Base-by-base conservation (phyloP, 2,329 filamentous ascomycete species). In the Ascomycota sp. region DNA sequence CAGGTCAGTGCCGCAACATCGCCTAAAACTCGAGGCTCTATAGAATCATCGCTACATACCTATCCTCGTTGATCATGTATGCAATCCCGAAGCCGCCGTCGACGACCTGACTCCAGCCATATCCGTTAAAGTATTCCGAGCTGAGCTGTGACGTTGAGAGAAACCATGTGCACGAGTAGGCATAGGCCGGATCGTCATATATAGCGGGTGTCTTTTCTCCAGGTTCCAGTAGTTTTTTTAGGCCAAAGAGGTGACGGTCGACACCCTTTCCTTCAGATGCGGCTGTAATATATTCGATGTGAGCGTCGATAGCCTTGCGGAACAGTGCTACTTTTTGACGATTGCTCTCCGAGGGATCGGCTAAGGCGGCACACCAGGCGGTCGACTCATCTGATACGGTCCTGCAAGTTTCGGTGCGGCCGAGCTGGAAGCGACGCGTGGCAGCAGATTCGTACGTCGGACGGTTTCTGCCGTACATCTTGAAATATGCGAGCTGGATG, bases 1-100 rank as follows among this genome's bases (percentile, higher is more conserved):
- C 9, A 25, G 20, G 26, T 17, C 15, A 17, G 4, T 17, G 15
- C 15, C 15, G 15, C 15, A 17, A 17, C 15, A 17, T 4, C 15
- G 3, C 15, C 15, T 17, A 17, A 4, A 17, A 4, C 15, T 17
- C 15, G 15, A 17, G 15, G 15, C 15, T 17, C 15, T 17, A 17
- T 4, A 17, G 3, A 17, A 17, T 17, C 15, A 17, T 17, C 15
- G 20, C 8, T 12, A 24, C 32, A 53, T 49, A 81, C 76, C 72
- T 85, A 55, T 94, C 92, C 65, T 95, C 86, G 51, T 98, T 98
- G 53, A 98, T 95, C 89, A 98, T 98, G 53, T 98, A 98, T 24
- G 89, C 89, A 48, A 98, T 92, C 39, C 89, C 89, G 56, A 89
- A 98, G 20, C 89, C 89, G 35, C 77, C 80, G 46, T 95, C 85